phyloP scores from a whole-genome alignment of 2,329 filamentous ascomycete species.

The Aspergillus pseudoglaucus region DNA sequence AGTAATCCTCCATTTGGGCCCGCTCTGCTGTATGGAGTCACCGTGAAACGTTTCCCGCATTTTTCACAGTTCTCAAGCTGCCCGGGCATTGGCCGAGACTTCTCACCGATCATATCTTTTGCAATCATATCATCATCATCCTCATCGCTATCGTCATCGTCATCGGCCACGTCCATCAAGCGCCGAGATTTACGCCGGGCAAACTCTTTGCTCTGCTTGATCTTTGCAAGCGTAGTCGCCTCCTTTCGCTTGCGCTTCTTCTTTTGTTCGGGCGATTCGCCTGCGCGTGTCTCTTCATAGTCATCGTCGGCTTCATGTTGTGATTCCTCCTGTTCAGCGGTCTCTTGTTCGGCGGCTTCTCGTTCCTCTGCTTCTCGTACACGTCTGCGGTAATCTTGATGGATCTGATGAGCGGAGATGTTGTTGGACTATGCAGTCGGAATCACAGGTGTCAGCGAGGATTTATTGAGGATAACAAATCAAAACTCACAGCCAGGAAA shows the following conservation, averaged over 20 bases:
- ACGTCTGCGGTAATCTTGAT: constrained; percentile 52
- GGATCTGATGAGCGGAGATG: constrained; percentile 59
- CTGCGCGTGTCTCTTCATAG: constrained; percentile 28
- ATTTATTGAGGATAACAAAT: neutral
- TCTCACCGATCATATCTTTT: constrained; percentile 51
- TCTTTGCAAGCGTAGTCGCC: constrained; percentile 38
- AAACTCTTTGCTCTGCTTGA: constrained; percentile 48
- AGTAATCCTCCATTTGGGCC: constrained; percentile 81
- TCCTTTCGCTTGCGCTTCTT: constrained; percentile 54
- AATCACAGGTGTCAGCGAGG: constrained; percentile 1
- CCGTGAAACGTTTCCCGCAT: constrained; percentile 83
- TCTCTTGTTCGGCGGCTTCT: constrained; percentile 13
- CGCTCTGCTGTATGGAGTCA: constrained; percentile 79
- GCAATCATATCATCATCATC: constrained; percentile 44
- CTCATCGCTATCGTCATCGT: constrained; percentile 44
- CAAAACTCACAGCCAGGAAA: constrained; percentile 53
- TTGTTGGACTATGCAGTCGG: constrained; percentile 49
- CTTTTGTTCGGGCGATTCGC: constrained; percentile 38
- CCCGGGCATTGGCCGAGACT: constrained; percentile 59
- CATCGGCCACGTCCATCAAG: constrained; percentile 37
- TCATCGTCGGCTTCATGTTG: constrained; percentile 27
- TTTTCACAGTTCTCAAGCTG: constrained; percentile 84
- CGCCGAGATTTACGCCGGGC: constrained; percentile 37
- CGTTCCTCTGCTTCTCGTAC: constrained; percentile 43
- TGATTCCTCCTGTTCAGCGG: constrained; percentile 17